phyloP scores from a whole-genome alignment of 768 basidiomycete species.

The Lactifluus subvellereus region DNA sequence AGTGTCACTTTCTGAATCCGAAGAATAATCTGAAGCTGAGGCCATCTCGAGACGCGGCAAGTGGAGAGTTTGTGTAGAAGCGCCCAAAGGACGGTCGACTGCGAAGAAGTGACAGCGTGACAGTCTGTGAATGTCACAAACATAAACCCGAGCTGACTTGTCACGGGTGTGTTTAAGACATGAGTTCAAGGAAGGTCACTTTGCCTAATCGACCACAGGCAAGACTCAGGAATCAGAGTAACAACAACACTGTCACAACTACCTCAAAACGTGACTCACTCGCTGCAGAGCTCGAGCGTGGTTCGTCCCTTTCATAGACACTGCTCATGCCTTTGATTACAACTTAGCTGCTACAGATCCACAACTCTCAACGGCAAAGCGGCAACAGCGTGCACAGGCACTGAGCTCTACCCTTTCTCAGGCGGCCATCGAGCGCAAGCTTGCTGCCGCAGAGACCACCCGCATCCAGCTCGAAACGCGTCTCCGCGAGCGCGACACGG shows the following conservation, averaged over 20 bases:
- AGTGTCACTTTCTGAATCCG: conserved; percentile 15
- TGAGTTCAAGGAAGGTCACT: conserved; percentile 4
- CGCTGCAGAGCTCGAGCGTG: conserved; percentile 62
- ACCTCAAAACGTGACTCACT: conserved; percentile 57
- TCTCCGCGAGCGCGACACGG: conserved; percentile 56
- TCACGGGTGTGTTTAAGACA: background rate
- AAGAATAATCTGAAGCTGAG: conserved; percentile 17
- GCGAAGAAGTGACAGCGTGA: too few species aligned
- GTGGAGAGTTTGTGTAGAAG: too few species aligned
- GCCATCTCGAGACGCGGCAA: background rate
- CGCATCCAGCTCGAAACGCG: conserved; percentile 63
- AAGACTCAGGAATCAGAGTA: background rate
- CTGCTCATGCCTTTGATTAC: background rate
- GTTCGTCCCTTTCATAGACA: conserved; percentile 29
- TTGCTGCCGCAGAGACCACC: conserved; percentile 53
- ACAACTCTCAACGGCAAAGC: conserved; percentile 58
- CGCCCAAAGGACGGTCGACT: too few species aligned
- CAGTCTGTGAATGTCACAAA: background rate
- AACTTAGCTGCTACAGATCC: conserved; percentile 42
- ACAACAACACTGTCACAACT: conserved; percentile 5
- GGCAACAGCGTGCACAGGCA: conserved; percentile 58
- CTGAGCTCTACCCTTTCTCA: conserved; percentile 58
- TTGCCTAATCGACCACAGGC: background rate
- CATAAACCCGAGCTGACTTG: background rate
- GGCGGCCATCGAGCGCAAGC: conserved; percentile 61